Base-by-base conservation (phyloP, 2,329 filamentous ascomycete species). In the Diaporthe sp. region DNA sequence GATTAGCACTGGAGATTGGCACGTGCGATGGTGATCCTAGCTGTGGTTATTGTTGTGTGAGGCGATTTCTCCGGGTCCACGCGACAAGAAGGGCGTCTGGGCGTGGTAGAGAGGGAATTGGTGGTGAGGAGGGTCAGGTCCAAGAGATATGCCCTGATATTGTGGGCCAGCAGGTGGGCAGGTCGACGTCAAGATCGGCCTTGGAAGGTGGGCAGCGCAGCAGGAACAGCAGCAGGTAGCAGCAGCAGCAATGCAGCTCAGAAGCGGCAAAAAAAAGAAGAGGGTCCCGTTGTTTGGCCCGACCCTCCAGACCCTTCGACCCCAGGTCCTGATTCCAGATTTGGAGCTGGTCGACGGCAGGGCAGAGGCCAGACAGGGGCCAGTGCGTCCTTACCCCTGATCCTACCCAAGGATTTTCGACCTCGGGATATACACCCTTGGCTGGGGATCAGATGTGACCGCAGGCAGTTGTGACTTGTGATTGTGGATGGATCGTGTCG, bases 171-270 rank as follows among this genome's bases (percentile, higher is more conserved):
- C 45, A 28, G 35, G 64, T 52, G 64, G 64, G 64, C 64, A 67
- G 64, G 64, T 68, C 64, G 64, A 68, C 64, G 64, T 68, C 64
- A 68, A 68, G 64, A 68, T 68, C 47, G 33, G 45, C 61, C 45
- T 54, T 40, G 30, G 64, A 38, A 52, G 64, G 64, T 54, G 64
- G 64, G 64, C 47, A 54, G 30, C 47, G 40, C 60, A 45, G 25
- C 58, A 30, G 52, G 25, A 55, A 35, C 57, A 40, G 25, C 58
- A 30, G 52, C 52, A 55, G 57, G 25, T 40, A 30, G 52, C 52
- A 55, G 25, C 58, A 30, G 52, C 52, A 55, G 57, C 57, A 40
- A 22, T 40, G 57, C 45, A 68, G 60, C 60, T 47, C 60, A n/a
- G 35, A 54, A 40, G 64, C 30, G 64, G 64, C 45, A 67, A 52